Evolutionary conservation across 495 filamentous ascomycete genomes (phyloP), one percentile per base, ranked within the genome.

Genomic region (Penicillium steckii): DNA sequence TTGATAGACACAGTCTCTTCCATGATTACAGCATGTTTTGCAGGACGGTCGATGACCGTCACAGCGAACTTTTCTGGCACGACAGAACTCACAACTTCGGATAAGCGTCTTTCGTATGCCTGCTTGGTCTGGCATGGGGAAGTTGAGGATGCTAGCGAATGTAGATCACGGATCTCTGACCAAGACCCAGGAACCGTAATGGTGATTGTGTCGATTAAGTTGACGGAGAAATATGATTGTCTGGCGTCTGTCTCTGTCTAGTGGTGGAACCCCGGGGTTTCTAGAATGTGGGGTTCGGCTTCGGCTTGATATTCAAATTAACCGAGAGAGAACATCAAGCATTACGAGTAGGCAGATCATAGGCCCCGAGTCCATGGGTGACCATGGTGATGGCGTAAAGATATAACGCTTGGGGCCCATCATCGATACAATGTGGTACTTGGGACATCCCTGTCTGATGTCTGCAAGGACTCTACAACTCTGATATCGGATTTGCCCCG

Each of bases 61-160:
- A 26, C 47, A 50, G 21, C 32, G 37, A n/a, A 50, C 40, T 25
- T 50, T 50, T 26, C 47, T 25, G n/a, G 33, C 8, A 1, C 47
- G 47, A 41, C 47, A 50, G 22, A 50, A 50, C 27, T 50, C 23
- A 18, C 47, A 50, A 19, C 38, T 41, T 41, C 38, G 38, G 38
- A 23, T 41, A 23, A 41, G 18, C 9, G 21, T 23, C 29, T 45
- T 45, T 12, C n/a, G 33, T 7, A 15, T 37, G 3, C 33, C 15
- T 15, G 33, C 15, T 18, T 37, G 33, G 18, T 12, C 3, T 15
- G 43, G 22, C 23, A 30, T 26, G 6, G 15, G 26, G 43, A 25
- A 26, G 22, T 26, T 40, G 18, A 8, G 35, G 18, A 40, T 15
- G 7, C 7, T 40, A 29, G 27, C 27, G 27, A 6, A 12, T 5